These are phyloP conservation scores for Filobasidium floriforme DNA, from an alignment of 768 basidiomycete species.

Conservation along the genomic window DNA sequence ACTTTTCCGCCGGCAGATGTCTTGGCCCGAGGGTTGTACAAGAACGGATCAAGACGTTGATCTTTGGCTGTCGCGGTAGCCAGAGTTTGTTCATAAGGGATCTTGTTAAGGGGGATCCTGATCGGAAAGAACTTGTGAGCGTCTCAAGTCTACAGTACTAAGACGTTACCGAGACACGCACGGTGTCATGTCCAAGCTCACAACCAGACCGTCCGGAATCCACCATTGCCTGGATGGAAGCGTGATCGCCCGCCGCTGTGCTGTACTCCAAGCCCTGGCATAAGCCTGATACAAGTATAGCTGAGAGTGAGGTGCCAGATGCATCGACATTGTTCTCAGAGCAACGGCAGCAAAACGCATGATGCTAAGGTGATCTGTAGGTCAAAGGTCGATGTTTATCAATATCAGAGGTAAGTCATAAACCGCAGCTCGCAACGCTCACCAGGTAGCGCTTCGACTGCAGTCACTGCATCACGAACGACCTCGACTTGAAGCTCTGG, in stretches of 20 bases:
- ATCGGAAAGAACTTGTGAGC: not conserved
- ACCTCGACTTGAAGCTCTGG: slow-evolving; percentile 88
- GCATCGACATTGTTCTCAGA: slow-evolving; percentile 61
- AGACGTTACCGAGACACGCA: slow-evolving; percentile 48
- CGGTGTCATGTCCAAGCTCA: slow-evolving; percentile 72
- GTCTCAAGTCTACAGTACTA: too few species aligned
- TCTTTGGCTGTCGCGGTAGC: slow-evolving; percentile 40
- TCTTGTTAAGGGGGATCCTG: not conserved
- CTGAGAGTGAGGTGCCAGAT: slow-evolving; percentile 70
- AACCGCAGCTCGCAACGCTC: slow-evolving; percentile 32
- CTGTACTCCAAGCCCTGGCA: slow-evolving; percentile 62
- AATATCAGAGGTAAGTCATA: too few species aligned
- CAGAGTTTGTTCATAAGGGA: slow-evolving; percentile 21
- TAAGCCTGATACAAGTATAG: slow-evolving; percentile 67
- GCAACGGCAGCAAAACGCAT: slow-evolving; percentile 85
- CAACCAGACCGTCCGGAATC: slow-evolving; percentile 65
- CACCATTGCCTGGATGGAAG: slow-evolving; percentile 62
- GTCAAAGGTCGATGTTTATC: too few species aligned
- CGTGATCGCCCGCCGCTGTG: slow-evolving; percentile 67
- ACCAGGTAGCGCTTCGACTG: slow-evolving; percentile 89
- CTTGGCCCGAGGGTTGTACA: slow-evolving; percentile 73
- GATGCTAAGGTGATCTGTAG: slow-evolving; percentile 69
- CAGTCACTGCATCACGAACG: slow-evolving; percentile 81
- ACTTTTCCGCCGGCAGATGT: slow-evolving; percentile 58
- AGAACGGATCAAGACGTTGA: slow-evolving; percentile 59